phyloP scores from a whole-genome alignment of 2,329 filamentous ascomycete genomes.

The Aspergillus sp. region DNA sequence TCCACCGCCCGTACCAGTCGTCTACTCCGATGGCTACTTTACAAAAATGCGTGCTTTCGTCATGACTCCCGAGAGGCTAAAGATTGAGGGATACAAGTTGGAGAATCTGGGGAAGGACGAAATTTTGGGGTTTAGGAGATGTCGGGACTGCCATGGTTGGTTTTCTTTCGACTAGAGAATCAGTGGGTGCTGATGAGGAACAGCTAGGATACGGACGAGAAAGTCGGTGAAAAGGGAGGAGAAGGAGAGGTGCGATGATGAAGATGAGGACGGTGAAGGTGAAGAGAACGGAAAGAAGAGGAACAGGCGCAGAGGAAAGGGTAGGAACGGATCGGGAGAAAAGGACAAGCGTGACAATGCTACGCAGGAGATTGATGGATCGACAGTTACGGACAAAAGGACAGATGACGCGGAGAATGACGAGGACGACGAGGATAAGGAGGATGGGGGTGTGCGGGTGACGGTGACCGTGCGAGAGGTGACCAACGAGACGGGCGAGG shows the following conservation, averaged over 20 bases:
- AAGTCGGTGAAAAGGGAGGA: neutral
- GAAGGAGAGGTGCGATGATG: neutral
- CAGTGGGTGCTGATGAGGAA: neutral
- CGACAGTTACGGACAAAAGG: too few relatives aligned
- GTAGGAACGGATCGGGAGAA: too few relatives aligned
- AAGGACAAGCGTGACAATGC: too few relatives aligned
- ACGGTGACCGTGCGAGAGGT: neutral
- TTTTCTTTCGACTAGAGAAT: neutral
- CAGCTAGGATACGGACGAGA: neutral
- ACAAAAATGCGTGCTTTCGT: neutral
- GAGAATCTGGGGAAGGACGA: neutral
- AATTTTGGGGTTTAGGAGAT: neutral
- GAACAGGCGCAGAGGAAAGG: too few relatives aligned
- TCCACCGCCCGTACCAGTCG: too few relatives aligned
- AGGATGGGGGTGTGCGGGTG: neutral
- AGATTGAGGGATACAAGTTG: conserved; percentile 1
- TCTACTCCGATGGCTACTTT: neutral
- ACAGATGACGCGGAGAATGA: neutral
- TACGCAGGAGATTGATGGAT: too few relatives aligned
- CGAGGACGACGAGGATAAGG: neutral
- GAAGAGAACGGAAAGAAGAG: neutral
- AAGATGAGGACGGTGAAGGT: neutral
- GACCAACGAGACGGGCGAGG: neutral
- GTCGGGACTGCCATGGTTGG: conserved; percentile 2
- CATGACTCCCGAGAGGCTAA: neutral